Evolutionary conservation across 306 rosid genomes (phyloP).

Genomic region (Betula pendula): DNA sequence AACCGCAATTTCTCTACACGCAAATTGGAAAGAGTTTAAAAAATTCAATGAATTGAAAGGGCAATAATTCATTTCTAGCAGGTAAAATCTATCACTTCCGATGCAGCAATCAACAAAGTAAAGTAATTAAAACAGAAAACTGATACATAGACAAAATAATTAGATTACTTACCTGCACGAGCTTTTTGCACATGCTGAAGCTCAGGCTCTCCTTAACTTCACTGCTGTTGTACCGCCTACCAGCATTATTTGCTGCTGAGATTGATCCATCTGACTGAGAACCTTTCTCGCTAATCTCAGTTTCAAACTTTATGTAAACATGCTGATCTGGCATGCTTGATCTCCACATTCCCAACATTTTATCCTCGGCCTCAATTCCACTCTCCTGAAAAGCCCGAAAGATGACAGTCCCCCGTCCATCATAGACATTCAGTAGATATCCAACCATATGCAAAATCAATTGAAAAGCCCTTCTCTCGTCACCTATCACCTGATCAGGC

Average conservation of each 20-base stretch:
- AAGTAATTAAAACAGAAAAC: not conserved
- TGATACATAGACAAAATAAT: not conserved
- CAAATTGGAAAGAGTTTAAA: not conserved
- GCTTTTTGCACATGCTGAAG: constrained; percentile 85
- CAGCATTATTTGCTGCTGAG: constrained; percentile 36
- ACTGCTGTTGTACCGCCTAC: constrained; percentile 56
- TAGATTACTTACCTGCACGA: constrained; percentile 78
- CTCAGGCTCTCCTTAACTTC: constrained; percentile 74
- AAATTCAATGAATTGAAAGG: not conserved
- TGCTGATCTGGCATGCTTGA: constrained; percentile 64
- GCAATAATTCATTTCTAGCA: not conserved
- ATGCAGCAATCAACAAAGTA: not conserved
- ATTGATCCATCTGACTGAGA: constrained; percentile 55
- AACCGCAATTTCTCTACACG: too few species aligned
- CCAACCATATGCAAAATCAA: constrained; percentile 98
- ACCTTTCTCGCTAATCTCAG: constrained; percentile 54
- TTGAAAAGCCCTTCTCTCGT: constrained; percentile 95
- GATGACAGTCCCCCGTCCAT: constrained; percentile 53
- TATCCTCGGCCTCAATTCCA: constrained; percentile 86
- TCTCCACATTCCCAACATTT: constrained; percentile 77
- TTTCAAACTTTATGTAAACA: constrained; percentile 79
- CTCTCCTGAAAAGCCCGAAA: constrained; percentile 66
- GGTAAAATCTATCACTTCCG: not conserved
- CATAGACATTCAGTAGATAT: constrained; percentile 62
- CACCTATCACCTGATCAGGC: constrained; percentile 87